Base-by-base conservation (phyloP, 257 asterid species). In the Ligustrum vulgare region DNA sequence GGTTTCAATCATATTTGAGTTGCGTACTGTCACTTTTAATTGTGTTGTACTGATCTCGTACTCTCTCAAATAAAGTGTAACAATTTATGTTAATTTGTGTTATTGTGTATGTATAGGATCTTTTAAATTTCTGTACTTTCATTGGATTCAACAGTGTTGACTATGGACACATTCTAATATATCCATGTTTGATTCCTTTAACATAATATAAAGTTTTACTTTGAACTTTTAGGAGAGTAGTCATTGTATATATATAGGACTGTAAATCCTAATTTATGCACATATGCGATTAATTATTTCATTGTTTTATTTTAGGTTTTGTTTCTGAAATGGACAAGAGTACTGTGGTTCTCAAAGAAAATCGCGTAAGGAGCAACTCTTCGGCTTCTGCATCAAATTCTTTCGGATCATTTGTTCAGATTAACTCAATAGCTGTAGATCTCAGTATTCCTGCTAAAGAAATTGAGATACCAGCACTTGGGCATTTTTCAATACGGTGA, bases 401-500 rank as follows among this genome's bases (percentile, higher is more conserved):
- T 15, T 23, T 80, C 1, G 92, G 87, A 72, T 72, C 91, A 16
- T 36, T 87, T 12, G 82, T 90, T 66, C 84, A 78, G 77, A 87
- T 91, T 32, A 82, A 84, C 66, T 81, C 94, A 2, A 84, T 91
- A 54, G 82, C 77, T 35, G 83, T 92, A 70, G 96, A 89, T 47
- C 85, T 94, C 43, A 58, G 80, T 65, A 41, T 83, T 78, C 77
- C 83, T 12, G 70, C 31, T 69, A 84, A 78, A 69, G 83, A 65
- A 77, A 79, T 72, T 36, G 87, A 81, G 77, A 34, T 76, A 34
- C 91, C 74, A 13, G 69, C 8, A 23, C 87, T 88, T 22, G 83
- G 80, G 22, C 91, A 89, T 72, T 94, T 94, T 74, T 85, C 97
- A 13, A 88, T 94, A 28, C 97, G 97, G 98, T 89, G 71, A 83